Evolutionary conservation across 1,139 yeast genomes (phyloP), one percentile per base, ranked within the genome.

Genomic region (Torulaspora pretoriensis): DNA sequence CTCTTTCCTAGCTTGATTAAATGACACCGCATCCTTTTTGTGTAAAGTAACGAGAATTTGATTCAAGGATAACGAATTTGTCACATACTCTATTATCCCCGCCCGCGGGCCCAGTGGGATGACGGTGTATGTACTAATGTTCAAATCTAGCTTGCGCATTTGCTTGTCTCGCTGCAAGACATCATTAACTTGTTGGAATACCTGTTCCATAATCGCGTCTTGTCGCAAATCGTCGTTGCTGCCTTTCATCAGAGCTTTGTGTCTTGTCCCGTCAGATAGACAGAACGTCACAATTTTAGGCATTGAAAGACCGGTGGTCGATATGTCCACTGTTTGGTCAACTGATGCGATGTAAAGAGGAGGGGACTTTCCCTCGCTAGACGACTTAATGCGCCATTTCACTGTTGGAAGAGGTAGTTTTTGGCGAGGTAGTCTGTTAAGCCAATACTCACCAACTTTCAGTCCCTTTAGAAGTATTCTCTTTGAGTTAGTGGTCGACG

Each of bases 201-300:
- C 97, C 61, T 92, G 98, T 61, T 90, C 95, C 98, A 94, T 94
- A 49, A 92, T 87, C 0, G 95, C 86, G 65, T 94, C 99, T 64
- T 94, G 98, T 45, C 98, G 71, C 45, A 92, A 68, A 65, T 94
- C 98, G 65, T 94, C 98, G 5, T 87, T 77, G 3, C 95, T 90
- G 24, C 88, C 86, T 59, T 94, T 94, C 54, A 89, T 70, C 16
- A 92, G 68, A 59, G 83, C 73, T 46, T 71, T 77, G 48, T 78
- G 82, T 0, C 51, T 57, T 0, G 64, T 54, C 0, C 97, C 97
- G 57, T 79, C 75, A 0, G 80, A 70, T 14, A 82, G 66, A 0
- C 46, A 48, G 43, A 86, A 68, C 1, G 70, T 74, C 39, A 81
- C 72, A 40, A 92, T 83, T 61, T 90, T 90, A 0, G 98, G 98